Conservation (phyloP, 495 filamentous ascomycete species). For the Halenospora varia region DNA sequence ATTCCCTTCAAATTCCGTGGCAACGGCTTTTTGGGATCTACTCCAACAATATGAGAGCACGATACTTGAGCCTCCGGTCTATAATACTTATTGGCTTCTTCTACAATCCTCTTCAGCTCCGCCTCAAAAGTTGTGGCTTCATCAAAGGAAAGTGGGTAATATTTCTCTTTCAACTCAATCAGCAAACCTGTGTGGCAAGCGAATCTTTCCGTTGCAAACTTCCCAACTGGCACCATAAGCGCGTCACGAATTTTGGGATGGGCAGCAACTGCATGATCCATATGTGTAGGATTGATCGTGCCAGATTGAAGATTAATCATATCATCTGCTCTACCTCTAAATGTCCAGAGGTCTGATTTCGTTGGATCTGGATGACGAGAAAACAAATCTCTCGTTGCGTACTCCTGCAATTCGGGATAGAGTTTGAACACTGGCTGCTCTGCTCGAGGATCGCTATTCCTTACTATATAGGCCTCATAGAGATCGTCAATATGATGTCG, state of each 20-base stretch:
- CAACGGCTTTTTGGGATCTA: neutral
- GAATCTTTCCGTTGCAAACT: neutral
- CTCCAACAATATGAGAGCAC: neutral
- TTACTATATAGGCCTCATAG: neutral
- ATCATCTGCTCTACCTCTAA: neutral
- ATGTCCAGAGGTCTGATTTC: neutral
- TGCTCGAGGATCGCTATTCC: neutral
- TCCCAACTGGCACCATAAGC: neutral
- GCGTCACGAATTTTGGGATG: neutral
- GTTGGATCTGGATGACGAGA: neutral
- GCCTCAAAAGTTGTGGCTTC: too few relatives aligned
- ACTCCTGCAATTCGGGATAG: neutral
- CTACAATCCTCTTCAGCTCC: neutral
- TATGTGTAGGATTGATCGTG: neutral
- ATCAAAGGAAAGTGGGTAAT: too few relatives aligned
- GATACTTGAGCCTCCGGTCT: neutral
- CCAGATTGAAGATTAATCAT: neutral
- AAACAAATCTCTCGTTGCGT: neutral
- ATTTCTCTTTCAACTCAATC: neutral
- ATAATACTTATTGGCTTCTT: neutral
- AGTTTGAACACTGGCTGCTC: neutral
- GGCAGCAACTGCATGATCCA: neutral
- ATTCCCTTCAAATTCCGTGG: neutral
- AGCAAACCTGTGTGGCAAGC: neutral
- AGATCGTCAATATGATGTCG: neutral